Evolutionary conservation across 2,329 filamentous ascomycete genomes (phyloP), one percentile per base, ranked within the genome.

Genomic region (Fusarium pseudograminearum): DNA sequence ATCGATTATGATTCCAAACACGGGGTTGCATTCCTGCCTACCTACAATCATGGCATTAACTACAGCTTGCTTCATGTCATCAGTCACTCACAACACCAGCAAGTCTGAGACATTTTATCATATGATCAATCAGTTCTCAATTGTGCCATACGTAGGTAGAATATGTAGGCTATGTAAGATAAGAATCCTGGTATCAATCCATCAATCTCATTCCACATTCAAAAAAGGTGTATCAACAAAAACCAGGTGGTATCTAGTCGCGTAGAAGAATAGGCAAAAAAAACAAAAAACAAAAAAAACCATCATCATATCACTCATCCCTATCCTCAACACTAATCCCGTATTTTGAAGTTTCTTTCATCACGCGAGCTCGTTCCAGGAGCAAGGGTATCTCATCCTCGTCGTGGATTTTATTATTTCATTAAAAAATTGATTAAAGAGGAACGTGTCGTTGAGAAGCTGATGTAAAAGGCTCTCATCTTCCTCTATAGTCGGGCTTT

Each of bases 401-500:
- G 46, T 55, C 50, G 24, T 38, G 7, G 34, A 26, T 40, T 42
- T 54, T 53, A 11, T n/a, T 41, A 7, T 34, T 24, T 36, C 26
- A 50, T 30, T 15, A 40, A 8, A 33, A 45, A 18, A n/a, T 24
- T 28, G n/a, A 40, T 16, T 31, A 8, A 11, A 53, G 38, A 7
- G 7, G 16, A 42, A 38, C 28, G 22, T 26, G 18, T 52, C 15
- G 22, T 45, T 28, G n/a, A 44, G 10, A 9, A 40, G 31, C 7
- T 18, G 31, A 20, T 48, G 33, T 2, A 10, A 22, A 40, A 16
- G 4, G 22, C 6, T 34, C 22, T 61, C 51, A 73, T 54, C 85
- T 81, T 44, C 84, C 82, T 59, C 83, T 85, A 73, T 90, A 93
- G 50, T 92, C 90, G 2, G 95, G 95, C 79, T 98, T 98, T 72